Percentiles rank a stretch among this genome's conserved stretches.
phyloP scores from a whole-genome alignment of 1,284 basidiomycete genomes.

The Ustilago vetiveriae region DNA sequence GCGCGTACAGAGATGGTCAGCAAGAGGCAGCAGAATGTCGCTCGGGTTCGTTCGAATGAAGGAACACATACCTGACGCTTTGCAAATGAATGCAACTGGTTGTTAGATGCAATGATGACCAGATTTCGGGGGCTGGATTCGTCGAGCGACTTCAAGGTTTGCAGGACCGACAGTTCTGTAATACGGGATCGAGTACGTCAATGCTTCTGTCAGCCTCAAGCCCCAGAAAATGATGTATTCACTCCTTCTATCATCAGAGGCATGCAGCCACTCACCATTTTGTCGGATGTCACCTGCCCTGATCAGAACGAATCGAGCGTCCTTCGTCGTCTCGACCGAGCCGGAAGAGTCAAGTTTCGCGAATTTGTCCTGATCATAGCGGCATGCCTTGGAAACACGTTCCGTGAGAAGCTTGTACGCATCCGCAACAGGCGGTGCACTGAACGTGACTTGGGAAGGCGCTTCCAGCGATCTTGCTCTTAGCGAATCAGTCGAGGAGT shows the following conservation, averaged over 20 bases:
- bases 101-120: conserved; percentile 17
- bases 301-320: background rate
- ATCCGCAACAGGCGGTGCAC: conserved; percentile 1
- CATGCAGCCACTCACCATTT: conserved; percentile 34
- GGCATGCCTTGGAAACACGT: background rate
- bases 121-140: conserved; percentile 25
- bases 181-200: background rate
- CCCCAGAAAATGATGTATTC: too few relatives aligned
- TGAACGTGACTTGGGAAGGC: conserved; percentile 42
- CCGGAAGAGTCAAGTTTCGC: background rate
- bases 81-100: conserved; percentile 2
- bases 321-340: background rate
- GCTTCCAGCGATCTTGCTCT: conserved; percentile 35
- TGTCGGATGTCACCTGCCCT: conserved; percentile 8
- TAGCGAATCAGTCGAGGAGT: conserved; percentile 28
- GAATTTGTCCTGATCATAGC: background rate
- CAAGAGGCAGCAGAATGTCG: too few relatives aligned
- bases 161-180: conserved; percentile 16
- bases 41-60: too few relatives aligned
- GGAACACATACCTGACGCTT: conserved; percentile 37
- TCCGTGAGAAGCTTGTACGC: background rate
- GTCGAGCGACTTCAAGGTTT: conserved; percentile 19
- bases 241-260: too few relatives aligned
- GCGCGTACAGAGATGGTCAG: background rate
- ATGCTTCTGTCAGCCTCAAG: background rate